Conservation (phyloP, 257 asterid genomes). For the Fraxinus quadrangulata region DNA sequence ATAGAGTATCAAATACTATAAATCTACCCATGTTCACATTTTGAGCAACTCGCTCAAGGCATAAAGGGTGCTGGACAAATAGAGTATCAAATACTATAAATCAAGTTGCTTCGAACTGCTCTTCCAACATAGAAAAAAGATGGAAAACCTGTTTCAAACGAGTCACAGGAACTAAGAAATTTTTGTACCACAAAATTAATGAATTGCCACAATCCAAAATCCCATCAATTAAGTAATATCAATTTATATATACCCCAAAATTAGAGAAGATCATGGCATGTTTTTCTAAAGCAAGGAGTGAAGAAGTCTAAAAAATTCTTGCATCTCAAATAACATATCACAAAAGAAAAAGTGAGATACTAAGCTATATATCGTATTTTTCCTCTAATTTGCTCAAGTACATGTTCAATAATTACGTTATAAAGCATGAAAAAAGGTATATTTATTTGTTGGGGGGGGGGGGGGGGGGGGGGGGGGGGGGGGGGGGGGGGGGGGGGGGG, state of each 20-base stretch:
- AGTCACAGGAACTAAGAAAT: not conserved
- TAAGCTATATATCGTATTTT: not conserved
- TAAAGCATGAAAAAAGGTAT: not conserved
- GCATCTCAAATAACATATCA: not conserved
- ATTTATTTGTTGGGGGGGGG: no score
- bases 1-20: no score
- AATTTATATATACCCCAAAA: not conserved
- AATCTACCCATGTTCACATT: not conserved
- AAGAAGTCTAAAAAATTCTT: not conserved
- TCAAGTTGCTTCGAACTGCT: not conserved
- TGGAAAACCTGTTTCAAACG: not conserved
- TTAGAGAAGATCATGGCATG: not conserved
- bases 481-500: no score
- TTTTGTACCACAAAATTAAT: not conserved
- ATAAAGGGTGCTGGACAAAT: not conserved
- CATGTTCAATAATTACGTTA: not conserved
- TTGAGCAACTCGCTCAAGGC: not conserved
- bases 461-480: no score
- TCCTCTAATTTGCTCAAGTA: not conserved
- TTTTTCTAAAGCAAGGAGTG: not conserved
- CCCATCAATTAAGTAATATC: not conserved
- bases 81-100: not conserved
- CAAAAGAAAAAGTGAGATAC: not conserved
- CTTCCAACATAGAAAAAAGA: not conserved
- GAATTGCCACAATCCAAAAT: not conserved